Conservation (phyloP, 306 rosid genomes). For the Pterocarpus santalinus region DNA sequence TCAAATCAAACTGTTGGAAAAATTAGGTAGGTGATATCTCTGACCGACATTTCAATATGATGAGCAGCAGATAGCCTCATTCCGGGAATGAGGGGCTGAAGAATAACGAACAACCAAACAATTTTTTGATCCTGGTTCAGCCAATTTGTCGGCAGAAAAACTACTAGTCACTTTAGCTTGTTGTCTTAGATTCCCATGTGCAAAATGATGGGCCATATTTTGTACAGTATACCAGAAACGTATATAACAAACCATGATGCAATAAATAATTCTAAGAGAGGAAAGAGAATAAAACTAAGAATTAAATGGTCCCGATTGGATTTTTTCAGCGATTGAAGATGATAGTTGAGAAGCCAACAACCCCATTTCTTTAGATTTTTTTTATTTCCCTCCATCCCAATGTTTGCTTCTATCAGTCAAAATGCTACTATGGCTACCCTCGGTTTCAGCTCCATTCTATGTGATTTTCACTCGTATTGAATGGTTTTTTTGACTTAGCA, state of each 20-base stretch:
- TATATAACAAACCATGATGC: not conserved
- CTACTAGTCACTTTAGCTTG: constrained; percentile 33
- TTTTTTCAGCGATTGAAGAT: constrained; percentile 7
- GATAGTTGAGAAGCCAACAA: not conserved
- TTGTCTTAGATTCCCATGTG: constrained; percentile 45
- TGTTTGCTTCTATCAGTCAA: constrained; percentile 6
- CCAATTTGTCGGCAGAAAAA: constrained; percentile 53
- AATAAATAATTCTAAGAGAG: not conserved
- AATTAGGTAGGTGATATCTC: not conserved
- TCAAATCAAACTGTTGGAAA: not conserved
- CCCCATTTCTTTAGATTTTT: constrained; percentile 32
- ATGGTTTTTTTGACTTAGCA: not conserved
- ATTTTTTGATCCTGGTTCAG: constrained; percentile 21
- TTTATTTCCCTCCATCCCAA: not conserved
- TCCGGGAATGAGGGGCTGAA: not conserved
- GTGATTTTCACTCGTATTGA: not conserved
- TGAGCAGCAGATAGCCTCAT: not conserved
- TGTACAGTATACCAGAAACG: constrained; percentile 21
- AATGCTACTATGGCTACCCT: not conserved
- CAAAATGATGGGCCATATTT: constrained; percentile 46
- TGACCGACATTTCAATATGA: constrained; percentile 14
- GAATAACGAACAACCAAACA: constrained; percentile 14
- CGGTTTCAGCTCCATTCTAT: constrained; percentile 7
- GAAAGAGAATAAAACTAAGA: not conserved
- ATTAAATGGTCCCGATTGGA: constrained; percentile 21